These are phyloP conservation scores for Exophiala calicioides DNA, from an alignment of 2,329 filamentous ascomycete species.

Conservation along the genomic window DNA sequence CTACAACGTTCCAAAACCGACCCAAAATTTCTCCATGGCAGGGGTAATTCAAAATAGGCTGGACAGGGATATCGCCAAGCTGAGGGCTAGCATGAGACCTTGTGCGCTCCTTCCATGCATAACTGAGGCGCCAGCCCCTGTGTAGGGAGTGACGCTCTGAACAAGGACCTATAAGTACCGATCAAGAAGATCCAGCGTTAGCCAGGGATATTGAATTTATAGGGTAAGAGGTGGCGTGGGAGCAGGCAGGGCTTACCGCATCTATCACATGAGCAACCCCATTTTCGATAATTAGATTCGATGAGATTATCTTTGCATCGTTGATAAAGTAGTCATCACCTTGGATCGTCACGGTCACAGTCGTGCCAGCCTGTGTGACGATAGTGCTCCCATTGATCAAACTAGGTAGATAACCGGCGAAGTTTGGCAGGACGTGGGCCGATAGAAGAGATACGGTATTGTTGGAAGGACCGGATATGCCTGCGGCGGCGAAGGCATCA, in stretches of 20 bases:
- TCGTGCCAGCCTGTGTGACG: constrained; percentile 4
- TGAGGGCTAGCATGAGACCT: not conserved
- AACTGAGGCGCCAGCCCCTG: not conserved
- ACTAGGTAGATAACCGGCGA: constrained; percentile 5
- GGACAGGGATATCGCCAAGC: constrained; percentile 1
- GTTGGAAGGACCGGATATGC: not conserved
- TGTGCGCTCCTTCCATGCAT: not conserved
- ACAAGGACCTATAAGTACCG: constrained; percentile 3
- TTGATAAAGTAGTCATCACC: constrained; percentile 11
- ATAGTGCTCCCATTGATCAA: constrained; percentile 1
- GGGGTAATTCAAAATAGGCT: no score
- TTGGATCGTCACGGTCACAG: constrained; percentile 7
- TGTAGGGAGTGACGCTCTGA: constrained; percentile 3
- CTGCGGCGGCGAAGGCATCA: constrained; percentile 3
- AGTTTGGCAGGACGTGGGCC: constrained; percentile 4
- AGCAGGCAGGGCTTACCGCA: constrained; percentile 1
- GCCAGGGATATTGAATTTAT: not conserved
- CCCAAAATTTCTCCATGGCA: no score
- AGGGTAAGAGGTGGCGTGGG: not conserved
- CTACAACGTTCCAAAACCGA: no score
- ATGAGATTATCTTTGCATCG: constrained; percentile 8
- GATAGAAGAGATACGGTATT: constrained; percentile 1
- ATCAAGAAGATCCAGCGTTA: not conserved
- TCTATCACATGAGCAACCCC: constrained; percentile 8
- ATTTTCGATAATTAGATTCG: constrained; percentile 11